Conservation (phyloP, 2,329 filamentous ascomycete genomes). For the Aphanoascus verrucosus region DNA sequence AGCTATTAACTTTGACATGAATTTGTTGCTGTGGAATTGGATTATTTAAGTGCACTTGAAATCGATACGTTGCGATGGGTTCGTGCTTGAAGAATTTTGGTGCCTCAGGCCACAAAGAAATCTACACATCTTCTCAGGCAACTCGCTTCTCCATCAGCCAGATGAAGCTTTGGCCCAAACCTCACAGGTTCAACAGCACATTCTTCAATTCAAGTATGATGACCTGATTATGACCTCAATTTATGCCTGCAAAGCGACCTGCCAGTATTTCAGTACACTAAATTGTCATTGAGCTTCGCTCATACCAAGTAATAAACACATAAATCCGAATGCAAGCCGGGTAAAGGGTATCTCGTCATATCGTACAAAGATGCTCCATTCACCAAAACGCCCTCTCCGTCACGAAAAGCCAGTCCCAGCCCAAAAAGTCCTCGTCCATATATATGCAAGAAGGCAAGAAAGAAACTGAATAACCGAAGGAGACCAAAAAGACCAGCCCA, state of each 20-base stretch:
- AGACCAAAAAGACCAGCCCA: neutral
- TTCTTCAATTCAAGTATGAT: no score
- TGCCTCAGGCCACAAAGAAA: constrained; percentile 6
- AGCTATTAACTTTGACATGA: constrained; percentile 1
- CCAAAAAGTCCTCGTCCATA: neutral
- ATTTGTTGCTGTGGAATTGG: constrained; percentile 1
- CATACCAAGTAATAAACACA: neutral
- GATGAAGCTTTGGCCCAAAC: neutral
- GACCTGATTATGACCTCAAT: no score
- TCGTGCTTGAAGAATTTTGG: neutral
- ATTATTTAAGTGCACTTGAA: neutral
- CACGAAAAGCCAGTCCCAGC: neutral
- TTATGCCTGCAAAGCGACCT: no score
- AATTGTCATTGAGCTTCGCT: no score
- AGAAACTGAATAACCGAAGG: neutral
- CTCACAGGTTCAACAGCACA: neutral
- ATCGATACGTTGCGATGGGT: neutral
- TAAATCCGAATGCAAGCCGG: neutral
- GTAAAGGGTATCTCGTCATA: constrained; percentile 6
- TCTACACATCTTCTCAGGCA: neutral
- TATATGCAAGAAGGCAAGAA: neutral
- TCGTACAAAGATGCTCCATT: neutral
- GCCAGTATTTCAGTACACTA: no score
- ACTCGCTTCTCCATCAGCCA: neutral
- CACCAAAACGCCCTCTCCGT: constrained; percentile 4